Evolutionary conservation across 106 monocot genomes (phyloP).

Genomic region (Acanthochlamys bracteata): DNA sequence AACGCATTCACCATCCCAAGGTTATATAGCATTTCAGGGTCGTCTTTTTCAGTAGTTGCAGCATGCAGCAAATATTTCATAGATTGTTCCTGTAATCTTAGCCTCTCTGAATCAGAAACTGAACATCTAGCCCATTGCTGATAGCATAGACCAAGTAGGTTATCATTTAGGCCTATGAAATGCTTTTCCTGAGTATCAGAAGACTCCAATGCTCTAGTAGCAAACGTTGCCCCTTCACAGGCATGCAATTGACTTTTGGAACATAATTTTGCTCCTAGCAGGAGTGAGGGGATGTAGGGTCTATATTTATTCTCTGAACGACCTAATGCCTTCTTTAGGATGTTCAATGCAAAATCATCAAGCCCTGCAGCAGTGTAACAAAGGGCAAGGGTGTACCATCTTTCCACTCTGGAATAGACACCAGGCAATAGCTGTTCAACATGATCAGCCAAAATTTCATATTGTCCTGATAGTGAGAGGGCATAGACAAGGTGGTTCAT

Average conservation of each 20-base stretch:
- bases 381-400: conserved; percentile 86
- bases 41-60: conserved; percentile 30
- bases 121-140: conserved; percentile 34
- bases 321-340: conserved; percentile 42
- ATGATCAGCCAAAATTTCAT: conserved; percentile 43
- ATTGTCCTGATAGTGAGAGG: conserved; percentile 48
- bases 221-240: conserved; percentile 45
- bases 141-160: conserved; percentile 55
- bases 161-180: conserved; percentile 34
- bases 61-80: conserved; percentile 32
- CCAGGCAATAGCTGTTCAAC: conserved; percentile 65
- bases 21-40: conserved; percentile 48
- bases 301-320: conserved; percentile 33
- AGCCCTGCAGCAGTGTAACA: conserved; percentile 63
- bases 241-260: conserved; percentile 23
- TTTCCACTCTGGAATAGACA: conserved; percentile 44
- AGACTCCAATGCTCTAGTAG: conserved; percentile 28
- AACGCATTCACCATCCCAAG: conserved; percentile 48
- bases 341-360: conserved; percentile 50
- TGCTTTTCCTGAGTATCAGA: conserved; percentile 24
- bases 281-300: conserved; percentile 37
- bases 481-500: conserved; percentile 75
- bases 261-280: conserved; percentile 68
- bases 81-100: conserved; percentile 35
- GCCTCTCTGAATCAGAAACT: conserved; percentile 41